These are phyloP conservation scores for Gautieria morchelliformis DNA, from an alignment of 768 basidiomycete species.

Conservation along the genomic window DNA sequence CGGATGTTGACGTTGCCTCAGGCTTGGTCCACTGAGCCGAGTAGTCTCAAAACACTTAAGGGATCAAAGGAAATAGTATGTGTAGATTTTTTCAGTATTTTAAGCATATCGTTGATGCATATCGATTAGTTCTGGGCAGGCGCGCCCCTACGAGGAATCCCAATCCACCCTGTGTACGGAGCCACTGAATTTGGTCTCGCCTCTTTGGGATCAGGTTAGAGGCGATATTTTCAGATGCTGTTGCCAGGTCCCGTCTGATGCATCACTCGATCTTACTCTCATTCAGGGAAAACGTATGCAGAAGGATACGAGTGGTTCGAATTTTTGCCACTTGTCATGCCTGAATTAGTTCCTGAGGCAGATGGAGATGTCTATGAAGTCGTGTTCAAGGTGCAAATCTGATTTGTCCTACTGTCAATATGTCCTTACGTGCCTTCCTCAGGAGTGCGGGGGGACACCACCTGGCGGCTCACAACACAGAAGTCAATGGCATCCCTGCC, in stretches of 20 bases:
- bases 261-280: neutral
- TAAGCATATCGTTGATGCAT: neutral
- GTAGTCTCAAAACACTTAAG: conserved; percentile 4
- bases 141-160: conserved; percentile 12
- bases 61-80: conserved; percentile 10
- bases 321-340: conserved; percentile 13
- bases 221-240: neutral
- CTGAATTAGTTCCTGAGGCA: conserved; percentile 24
- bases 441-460: too few species aligned
- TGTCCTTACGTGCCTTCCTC: neutral
- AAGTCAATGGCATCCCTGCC: conserved; percentile 20
- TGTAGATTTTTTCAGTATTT: neutral
- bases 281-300: neutral
- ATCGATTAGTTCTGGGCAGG: conserved; percentile 11
- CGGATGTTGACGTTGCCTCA: neutral
- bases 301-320: conserved; percentile 30
- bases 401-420: neutral
- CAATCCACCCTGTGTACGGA: conserved; percentile 8
- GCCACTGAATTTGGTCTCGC: neutral
- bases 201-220: neutral
- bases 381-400: conserved; percentile 13
- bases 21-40: conserved; percentile 9
- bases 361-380: conserved; percentile 25
- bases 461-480: conserved; percentile 18
- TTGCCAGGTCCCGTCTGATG: neutral